These are phyloP conservation scores for Medakamo hakoo DNA, from an alignment of 139 green algal species.

Conservation along the genomic window DNA sequence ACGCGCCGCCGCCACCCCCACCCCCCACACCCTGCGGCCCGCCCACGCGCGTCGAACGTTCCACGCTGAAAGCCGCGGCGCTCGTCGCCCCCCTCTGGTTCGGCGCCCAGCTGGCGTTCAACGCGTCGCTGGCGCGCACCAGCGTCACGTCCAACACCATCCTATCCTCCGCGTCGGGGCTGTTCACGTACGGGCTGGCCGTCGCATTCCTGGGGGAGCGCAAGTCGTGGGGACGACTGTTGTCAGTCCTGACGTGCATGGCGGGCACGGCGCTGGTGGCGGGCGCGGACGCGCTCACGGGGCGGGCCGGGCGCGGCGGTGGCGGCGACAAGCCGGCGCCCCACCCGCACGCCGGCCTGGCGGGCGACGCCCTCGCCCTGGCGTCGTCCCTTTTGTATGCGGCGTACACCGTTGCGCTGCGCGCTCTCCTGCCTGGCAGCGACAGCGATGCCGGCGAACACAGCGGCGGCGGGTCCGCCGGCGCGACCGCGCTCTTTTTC, in stretches of 20 bases:
- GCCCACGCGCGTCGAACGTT: not conserved
- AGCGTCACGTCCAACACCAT: conserved; percentile 94
- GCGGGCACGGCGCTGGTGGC: conserved; percentile 45
- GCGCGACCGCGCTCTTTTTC: conserved; percentile 55
- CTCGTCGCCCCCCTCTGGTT: conserved; percentile 78
- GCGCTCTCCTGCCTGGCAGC: conserved; percentile 32
- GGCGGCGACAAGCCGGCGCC: not conserved
- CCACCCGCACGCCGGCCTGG: conserved; percentile 2
- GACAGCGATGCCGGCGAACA: too few species aligned
- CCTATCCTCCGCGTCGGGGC: conserved; percentile 56
- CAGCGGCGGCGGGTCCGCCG: conserved; percentile 11
- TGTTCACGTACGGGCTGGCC: conserved; percentile 78
- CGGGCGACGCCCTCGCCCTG: conserved; percentile 64
- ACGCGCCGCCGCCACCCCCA: not conserved
- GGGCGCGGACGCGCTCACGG: conserved; percentile 29
- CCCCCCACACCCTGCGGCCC: not conserved
- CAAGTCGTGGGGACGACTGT: too few species aligned
- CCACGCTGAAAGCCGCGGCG: too few species aligned
- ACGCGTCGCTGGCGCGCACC: conserved; percentile 57
- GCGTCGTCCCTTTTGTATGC: conserved; percentile 62
- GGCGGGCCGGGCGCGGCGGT: not conserved
- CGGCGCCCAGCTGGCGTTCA: conserved; percentile 79
- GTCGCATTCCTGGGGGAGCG: conserved; percentile 34
- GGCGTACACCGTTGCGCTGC: conserved; percentile 60
- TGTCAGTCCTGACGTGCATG: conserved; percentile 45